Base-by-base conservation (phyloP, 2,329 filamentous ascomycete genomes). In the Fusarium bactridioides region DNA sequence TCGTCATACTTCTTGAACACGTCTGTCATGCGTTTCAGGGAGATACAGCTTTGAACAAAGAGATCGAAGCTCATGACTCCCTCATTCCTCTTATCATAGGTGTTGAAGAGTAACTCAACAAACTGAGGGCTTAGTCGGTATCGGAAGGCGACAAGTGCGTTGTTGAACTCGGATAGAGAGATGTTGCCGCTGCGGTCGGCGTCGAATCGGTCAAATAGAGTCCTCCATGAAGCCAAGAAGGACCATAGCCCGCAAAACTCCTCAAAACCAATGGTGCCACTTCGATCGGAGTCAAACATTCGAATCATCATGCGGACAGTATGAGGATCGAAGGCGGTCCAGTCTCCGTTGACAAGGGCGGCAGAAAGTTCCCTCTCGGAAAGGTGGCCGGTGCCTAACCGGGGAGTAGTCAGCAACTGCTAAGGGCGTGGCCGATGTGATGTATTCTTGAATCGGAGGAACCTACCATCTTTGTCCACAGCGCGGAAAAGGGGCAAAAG, bases 251-350 rank as follows among this genome's bases (percentile, higher is more conserved):
- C 95, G 80, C 95, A 97, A 82, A 99, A 99, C 83, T 98, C 96
- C 73, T 96, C 92, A 81, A 97, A 98, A 69, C 93, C 94, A 80
- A 99, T 97, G 19, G 92, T 93, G 57, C 95, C 94, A 70, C 89
- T 93, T 76, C 93, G 92, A 83, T 98, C 93, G 65, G 92, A 93
- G 84, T 98, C 95, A 83, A 99, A 99, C 96, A 99, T 98, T 79
- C 95, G 93, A 75, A 99, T 98, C 95, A 99, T 98, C 94, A 98
- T 97, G 79, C 92, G 92, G 73, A 98, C 95, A 3, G 96, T 99
- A 77, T 97, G 93, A 9, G 91, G 88, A 82, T 99, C 95, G 81
- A 99, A 99, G 9, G 94, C 90, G 4, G 94, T 94, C 90, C 94
- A 98, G 86, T 99, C 96, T 61, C 95, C 95, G 80, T 99, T 99